A percentile compares a stretch with the other conserved stretches of the same genome.
Evolutionary conservation across 2,329 filamentous ascomycete species (phyloP).

Genomic region (Aspergillus cejpii): DNA sequence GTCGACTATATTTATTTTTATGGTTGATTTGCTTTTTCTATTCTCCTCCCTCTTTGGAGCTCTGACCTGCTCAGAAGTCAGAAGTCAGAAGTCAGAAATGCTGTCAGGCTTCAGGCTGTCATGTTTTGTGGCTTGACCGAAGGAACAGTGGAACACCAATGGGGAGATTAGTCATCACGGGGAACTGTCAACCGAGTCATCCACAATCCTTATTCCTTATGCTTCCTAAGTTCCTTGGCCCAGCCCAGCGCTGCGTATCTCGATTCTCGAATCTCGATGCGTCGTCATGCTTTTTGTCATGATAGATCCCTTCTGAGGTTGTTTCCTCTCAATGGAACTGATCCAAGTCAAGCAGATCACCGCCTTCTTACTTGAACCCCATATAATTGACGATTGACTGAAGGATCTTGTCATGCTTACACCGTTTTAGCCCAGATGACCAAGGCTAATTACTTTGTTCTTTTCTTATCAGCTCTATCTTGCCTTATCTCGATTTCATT

Average conservation of each 20-base stretch:
- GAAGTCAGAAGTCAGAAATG: neutral
- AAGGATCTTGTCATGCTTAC: neutral
- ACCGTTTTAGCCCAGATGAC: conserved; percentile 16
- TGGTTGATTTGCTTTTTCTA: neutral
- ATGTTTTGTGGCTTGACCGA: neutral
- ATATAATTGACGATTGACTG: no score
- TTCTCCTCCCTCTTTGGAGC: neutral
- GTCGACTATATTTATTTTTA: neutral
- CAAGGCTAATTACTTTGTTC: conserved; percentile 26
- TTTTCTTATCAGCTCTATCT: conserved; percentile 23
- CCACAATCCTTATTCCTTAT: no score
- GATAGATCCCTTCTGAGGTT: neutral
- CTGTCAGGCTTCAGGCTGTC: neutral
- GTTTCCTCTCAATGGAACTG: no score
- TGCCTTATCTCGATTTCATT: conserved; percentile 15
- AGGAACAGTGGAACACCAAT: neutral
- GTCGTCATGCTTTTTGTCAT: neutral
- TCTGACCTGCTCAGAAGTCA: neutral
- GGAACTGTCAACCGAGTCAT: no score
- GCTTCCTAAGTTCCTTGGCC: no score
- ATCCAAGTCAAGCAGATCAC: no score
- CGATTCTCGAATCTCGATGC: no score
- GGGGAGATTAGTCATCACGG: no score
- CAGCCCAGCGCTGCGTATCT: no score
- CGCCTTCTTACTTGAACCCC: no score